Percentiles rank a stretch among this genome's conserved stretches.
Conservation (phyloP, 805 yeast species). For the Starmerella apicola region DNA sequence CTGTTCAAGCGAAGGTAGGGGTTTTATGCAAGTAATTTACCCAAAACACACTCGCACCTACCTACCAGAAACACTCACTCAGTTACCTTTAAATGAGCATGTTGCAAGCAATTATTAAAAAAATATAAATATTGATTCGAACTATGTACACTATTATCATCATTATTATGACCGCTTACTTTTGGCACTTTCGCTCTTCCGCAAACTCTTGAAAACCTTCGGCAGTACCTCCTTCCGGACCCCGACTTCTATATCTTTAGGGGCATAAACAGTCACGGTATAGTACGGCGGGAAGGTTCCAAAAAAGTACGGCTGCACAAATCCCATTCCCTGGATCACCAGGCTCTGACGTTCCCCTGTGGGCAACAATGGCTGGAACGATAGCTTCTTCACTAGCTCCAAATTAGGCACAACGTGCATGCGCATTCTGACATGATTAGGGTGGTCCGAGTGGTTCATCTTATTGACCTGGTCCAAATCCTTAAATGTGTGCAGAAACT, state of each 20-base stretch:
- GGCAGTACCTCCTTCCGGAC: constrained; percentile 21
- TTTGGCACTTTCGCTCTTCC: too few species aligned
- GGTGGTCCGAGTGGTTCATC: constrained; percentile 12
- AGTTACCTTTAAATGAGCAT: too few species aligned
- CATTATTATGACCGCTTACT: too few species aligned
- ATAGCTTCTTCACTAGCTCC: constrained; percentile 1
- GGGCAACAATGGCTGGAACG: constrained; percentile 10
- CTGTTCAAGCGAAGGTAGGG: too few species aligned
- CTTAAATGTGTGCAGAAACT: constrained; percentile 16
- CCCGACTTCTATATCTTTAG: constrained; percentile 21
- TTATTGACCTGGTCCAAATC: constrained; percentile 19
- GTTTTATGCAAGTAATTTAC: too few species aligned
- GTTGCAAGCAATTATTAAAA: too few species aligned
- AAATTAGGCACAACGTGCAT: constrained; percentile 14
- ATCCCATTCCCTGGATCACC: constrained; percentile 27
- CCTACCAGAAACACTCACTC: too few species aligned
- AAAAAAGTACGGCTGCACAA: constrained; percentile 23
- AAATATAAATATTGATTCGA: too few species aligned
- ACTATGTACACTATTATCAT: too few species aligned
- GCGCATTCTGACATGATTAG: constrained; percentile 20
- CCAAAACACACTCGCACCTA: too few species aligned
- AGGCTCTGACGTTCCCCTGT: constrained; percentile 18
- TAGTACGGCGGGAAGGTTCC: constrained; percentile 25
- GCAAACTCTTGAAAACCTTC: too few species aligned
- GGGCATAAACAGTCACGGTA: constrained; percentile 18